Percentiles rank a stretch among this genome's conserved stretches.
Conservation (phyloP, 2,329 filamentous ascomycete genomes). For the Claviceps sp. region DNA sequence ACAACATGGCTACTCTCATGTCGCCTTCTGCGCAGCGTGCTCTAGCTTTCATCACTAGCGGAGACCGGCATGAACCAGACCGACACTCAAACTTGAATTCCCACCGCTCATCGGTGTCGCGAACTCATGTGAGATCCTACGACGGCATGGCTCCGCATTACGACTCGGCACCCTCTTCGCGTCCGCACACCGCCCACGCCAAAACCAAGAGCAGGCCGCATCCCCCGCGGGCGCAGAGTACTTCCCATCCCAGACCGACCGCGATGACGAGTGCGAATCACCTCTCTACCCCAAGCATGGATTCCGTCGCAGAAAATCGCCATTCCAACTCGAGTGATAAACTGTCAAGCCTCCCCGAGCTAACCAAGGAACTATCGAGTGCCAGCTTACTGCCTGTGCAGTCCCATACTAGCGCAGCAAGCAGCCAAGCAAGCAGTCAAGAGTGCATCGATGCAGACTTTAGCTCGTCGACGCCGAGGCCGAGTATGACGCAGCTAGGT, state of each 20-base stretch:
- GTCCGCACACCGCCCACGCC: constrained; percentile 42
- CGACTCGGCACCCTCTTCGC: constrained; percentile 14
- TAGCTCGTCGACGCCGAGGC: constrained; percentile 18
- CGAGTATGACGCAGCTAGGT: constrained; percentile 30
- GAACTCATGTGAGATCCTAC: constrained; percentile 21
- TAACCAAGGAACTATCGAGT: constrained; percentile 46
- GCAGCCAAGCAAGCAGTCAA: constrained; percentile 33
- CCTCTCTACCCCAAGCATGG: neutral
- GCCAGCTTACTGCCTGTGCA: constrained; percentile 46
- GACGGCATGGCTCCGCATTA: constrained; percentile 10
- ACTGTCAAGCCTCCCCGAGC: constrained; percentile 47
- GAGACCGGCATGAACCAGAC: constrained; percentile 24
- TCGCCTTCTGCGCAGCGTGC: constrained; percentile 34
- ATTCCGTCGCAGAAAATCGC: constrained; percentile 27
- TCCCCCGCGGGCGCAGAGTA: constrained; percentile 31
- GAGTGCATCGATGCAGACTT: constrained; percentile 32
- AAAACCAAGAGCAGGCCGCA: constrained; percentile 33
- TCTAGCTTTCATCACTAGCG: constrained; percentile 32
- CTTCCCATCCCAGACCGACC: constrained; percentile 28
- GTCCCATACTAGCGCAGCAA: constrained; percentile 37
- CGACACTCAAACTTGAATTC: constrained; percentile 14
- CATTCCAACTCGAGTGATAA: constrained; percentile 41
- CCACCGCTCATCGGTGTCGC: constrained; percentile 19
- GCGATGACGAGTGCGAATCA: constrained; percentile 13
- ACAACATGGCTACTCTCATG: constrained; percentile 20